These are phyloP conservation scores for Secale cereale DNA, from an alignment of 176 grass and related monocot genomes.

Conservation along the genomic window DNA sequence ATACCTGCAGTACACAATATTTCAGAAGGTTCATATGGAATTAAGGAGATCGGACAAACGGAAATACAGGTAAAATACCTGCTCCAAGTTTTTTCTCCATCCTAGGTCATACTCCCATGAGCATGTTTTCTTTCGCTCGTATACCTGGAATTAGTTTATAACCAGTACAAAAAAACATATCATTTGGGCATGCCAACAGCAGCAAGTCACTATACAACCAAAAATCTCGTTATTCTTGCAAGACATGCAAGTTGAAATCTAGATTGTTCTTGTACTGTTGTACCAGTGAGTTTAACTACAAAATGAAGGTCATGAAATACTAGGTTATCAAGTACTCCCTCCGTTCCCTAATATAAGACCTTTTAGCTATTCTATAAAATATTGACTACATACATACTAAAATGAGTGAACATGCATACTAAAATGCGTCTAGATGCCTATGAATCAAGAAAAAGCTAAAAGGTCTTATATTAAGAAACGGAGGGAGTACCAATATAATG, in stretches of 20 bases:
- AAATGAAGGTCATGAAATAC: constrained; percentile 1
- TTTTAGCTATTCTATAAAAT: too few relatives aligned
- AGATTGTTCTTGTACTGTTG: not conserved
- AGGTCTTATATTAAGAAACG: too few relatives aligned
- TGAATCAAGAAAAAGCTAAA: too few relatives aligned
- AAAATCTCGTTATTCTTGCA: not conserved
- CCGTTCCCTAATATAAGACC: too few relatives aligned
- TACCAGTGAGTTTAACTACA: not conserved
- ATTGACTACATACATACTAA: too few relatives aligned
- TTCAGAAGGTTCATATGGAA: not conserved
- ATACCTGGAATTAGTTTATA: constrained; percentile 43
- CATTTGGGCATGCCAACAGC: constrained; percentile 1
- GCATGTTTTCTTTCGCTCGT: constrained; percentile 61
- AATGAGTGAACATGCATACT: too few relatives aligned
- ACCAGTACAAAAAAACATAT: not conserved
- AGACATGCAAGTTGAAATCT: not conserved
- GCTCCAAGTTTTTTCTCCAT: constrained; percentile 83
- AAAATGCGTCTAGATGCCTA: too few relatives aligned
- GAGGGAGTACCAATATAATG: not conserved
- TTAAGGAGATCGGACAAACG: not conserved
- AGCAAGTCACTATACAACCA: not conserved
- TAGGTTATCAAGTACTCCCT: not conserved
- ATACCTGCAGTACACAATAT: constrained; percentile 50
- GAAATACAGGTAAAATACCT: constrained; percentile 36
- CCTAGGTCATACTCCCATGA: constrained; percentile 79